Evolutionary conservation across 225 moss, liverwort and hornwort species (phyloP).

Genomic region (Polytrichum commune): DNA sequence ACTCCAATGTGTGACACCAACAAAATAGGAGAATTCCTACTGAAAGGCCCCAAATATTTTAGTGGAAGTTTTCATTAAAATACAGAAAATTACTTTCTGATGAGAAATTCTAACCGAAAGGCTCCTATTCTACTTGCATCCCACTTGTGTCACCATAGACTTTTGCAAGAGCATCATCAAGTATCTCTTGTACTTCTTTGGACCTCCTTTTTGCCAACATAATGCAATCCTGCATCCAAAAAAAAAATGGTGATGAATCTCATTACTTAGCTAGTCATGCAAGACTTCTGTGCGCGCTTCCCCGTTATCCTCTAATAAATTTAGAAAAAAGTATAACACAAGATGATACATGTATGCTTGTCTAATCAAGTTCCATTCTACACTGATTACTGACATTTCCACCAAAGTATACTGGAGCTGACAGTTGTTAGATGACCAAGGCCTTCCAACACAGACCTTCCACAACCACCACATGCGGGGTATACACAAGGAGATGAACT

Average conservation of each 20-base stretch:
- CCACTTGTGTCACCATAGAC: slow-evolving; percentile 20
- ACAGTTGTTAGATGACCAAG: neutral
- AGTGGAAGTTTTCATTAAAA: no score
- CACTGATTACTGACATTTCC: neutral
- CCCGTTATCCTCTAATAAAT: no score
- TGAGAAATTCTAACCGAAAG: neutral
- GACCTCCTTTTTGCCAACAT: slow-evolving; percentile 63
- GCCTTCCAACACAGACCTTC: neutral
- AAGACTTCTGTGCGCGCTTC: no score
- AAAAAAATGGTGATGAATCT: no score
- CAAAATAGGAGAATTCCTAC: no score
- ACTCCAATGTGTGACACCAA: no score
- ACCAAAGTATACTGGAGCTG: neutral
- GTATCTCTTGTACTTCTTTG: slow-evolving; percentile 63
- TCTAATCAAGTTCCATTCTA: no score
- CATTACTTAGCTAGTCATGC: no score
- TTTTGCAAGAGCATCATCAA: slow-evolving; percentile 60
- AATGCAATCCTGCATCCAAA: slow-evolving; percentile 68
- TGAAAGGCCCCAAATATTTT: no score
- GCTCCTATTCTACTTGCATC: slow-evolving; percentile 38
- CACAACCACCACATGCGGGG: slow-evolving; percentile 1
- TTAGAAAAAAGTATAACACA: no score
- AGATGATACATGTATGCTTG: no score
- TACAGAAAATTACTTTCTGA: neutral
- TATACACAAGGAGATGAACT: slow-evolving; percentile 4